Evolutionary conservation across 768 basidiomycete genomes (phyloP), one percentile per base, ranked within the genome.

Genomic region (Pulveroboletus frians): DNA sequence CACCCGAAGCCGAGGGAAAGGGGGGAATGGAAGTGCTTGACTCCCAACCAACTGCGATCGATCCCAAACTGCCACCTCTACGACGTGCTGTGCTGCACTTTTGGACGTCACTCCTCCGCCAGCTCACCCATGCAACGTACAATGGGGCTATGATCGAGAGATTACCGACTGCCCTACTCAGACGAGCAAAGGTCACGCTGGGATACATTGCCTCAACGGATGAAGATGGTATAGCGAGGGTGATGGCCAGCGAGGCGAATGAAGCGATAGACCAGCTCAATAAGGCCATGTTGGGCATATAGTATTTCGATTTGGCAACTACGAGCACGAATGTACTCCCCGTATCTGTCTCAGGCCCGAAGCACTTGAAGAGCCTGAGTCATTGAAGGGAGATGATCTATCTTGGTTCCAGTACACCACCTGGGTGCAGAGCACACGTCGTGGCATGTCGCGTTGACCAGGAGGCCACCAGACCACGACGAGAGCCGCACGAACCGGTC

Each of bases 341-440:
- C 91, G 90, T 92, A 94, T 92, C 92, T 94, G 91, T 94, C 91
- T 80, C 84, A 85, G 74, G 74, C 71, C 73, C 72, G 70, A 81
- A 71, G 55, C 61, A 71, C 78, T 88, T 62, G 50, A 68, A 70
- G 73, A 72, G 79, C 71, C 81, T 82, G 82, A 87, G 90, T 92
- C 92, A 92, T 85, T 81, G 71, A 55, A 75, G 85, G 76, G 88
- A 83, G 72, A 49, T 34, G 54, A 56, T 79, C 49, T 38, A 68
- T 85, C 23, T 87, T 58, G 86, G 84, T 85, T 77, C 66, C 23
- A 32, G 38, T 15, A 34, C 53, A 21, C 69, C 39, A 35, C 34
- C 14, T 14, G 21, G 40, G 43, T 21, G 39, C 39, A 49, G 44
- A 55, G 65, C 53, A 37, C 34, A 6, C 40, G 56, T 41, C 61